Base-by-base conservation (phyloP, 2,329 filamentous ascomycete species). In the Salinomyces thailandicus region DNA sequence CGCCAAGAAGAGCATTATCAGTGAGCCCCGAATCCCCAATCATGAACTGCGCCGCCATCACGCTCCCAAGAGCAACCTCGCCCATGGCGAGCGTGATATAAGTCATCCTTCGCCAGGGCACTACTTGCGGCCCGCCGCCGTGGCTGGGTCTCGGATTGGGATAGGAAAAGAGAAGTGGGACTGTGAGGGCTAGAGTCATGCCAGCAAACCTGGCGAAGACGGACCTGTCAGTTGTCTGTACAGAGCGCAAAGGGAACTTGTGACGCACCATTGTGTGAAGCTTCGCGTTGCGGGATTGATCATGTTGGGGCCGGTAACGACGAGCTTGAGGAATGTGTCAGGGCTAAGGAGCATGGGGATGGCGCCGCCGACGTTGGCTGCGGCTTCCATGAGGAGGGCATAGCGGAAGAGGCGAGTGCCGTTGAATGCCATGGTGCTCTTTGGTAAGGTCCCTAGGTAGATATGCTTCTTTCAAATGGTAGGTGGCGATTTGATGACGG, bases 111-210 rank as follows among this genome's bases (percentile, higher is more conserved):
- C 52, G 35, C 15, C 42, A 43, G 24, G 45, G 43, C 14, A 50
- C 39, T n/a, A 41, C 41, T 2, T 34, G 12, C 16, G 11, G 8
- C 6, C 4, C 11, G 28, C 38, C 38, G n/a, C 31, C 33, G 13
- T 37, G 37, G 17, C 28, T 33, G 14, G 31, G 34, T 2, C 24
- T 14, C 3, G 43, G 47, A 31, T 56, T 48, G 9, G 49, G 53
- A 12, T 51, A 42, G n/a, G 41, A 43, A 27, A 55, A 42, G 7
- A 53, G 33, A 7, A 57, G 31, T 1, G 51, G 54, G 12, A 50
- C 36, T 3, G 49, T 50, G 12, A 55, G 38, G 18, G 33, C 44
- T 9, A 49, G 28, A 26, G 49, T 37, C 14, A 56, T 33, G 28
- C 35, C 44, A 34, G 46, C 52, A 31, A 50, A 36, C 40, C 40